Percentiles rank a stretch among this genome's conserved stretches.
Evolutionary conservation across 371 early-diverging fungal genomes (phyloP).

Genomic region (Capillidium heterosporum): DNA sequence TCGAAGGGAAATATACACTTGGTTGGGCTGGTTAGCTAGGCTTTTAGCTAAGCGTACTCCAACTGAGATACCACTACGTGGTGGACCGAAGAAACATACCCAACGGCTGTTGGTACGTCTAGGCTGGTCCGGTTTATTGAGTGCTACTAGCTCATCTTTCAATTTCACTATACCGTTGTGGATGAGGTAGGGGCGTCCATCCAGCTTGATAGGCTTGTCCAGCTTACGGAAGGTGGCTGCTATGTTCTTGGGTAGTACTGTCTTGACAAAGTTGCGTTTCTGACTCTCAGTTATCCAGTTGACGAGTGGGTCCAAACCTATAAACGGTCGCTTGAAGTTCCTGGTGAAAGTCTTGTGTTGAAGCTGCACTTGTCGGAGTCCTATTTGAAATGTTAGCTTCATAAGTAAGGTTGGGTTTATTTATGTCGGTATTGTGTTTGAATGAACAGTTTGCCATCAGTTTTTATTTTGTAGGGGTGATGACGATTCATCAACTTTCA

Average conservation of each 20-base stretch:
- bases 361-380: too few relatives aligned
- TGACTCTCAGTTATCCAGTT: background rate
- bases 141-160: background rate
- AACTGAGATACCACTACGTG: background rate
- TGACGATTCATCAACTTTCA: too few relatives aligned
- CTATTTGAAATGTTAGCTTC: too few relatives aligned
- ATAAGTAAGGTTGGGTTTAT: too few relatives aligned
- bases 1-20: background rate
- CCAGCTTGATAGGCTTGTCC: background rate
- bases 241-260: background rate
- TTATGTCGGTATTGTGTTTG: too few relatives aligned
- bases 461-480: too few relatives aligned
- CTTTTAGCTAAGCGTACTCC: background rate
- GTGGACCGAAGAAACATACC: background rate
- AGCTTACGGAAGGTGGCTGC: background rate
- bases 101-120: background rate
- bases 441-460: too few relatives aligned
- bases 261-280: conserved; percentile 2
- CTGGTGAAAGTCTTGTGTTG: too few relatives aligned
- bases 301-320: background rate
- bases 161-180: background rate
- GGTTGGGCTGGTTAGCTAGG: too few relatives aligned
- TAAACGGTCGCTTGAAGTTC: background rate
- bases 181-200: background rate
- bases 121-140: background rate